Evolutionary conservation across 257 asterid genomes (phyloP), one percentile per base, ranked within the genome.

Genomic region (Striga asiatica): DNA sequence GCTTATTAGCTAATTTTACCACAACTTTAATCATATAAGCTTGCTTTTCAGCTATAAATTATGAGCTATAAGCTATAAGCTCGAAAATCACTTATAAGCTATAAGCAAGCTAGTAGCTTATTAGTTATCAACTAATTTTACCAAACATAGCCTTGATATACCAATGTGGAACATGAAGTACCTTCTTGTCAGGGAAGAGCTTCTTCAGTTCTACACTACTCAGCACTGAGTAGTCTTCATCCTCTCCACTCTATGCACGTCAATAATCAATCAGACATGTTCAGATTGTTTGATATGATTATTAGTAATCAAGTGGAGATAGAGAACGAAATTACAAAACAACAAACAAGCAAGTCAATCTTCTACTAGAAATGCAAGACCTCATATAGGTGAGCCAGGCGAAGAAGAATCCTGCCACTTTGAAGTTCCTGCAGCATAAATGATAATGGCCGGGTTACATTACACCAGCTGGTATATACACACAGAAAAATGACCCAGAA

Each of bases 321-420:
- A 0, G n/a, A 59, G 24, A 60, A n/a, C n/a, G n/a, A n/a, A n/a
- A n/a, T n/a, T n/a, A n/a, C n/a, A n/a, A n/a, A n/a, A n/a, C n/a
- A n/a, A n/a, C n/a, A n/a, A n/a, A n/a, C n/a, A n/a, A n/a, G n/a
- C n/a, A n/a, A n/a, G n/a, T n/a, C n/a, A n/a, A n/a, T n/a, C n/a
- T n/a, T n/a, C n/a, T n/a, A n/a, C n/a, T n/a, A n/a, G n/a, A n/a
- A n/a, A n/a, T n/a, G n/a, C n/a, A 65, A 56, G 49, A 85, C 95
- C 95, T 85, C 95, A 1, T 78, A 85, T 66, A 85, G 63, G 76
- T 85, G 95, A 66, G 94, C 95, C 80, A 85, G 61, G 50, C 94
- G 89, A 54, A 85, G 76, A 41, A 85, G 87, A 64, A 75, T 82
- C 65, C 68, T 65, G 48, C 94, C 88, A 69, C 75, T 71, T 52